phyloP scores from a whole-genome alignment of 257 asterid genomes.

The Gentiana straminea region DNA sequence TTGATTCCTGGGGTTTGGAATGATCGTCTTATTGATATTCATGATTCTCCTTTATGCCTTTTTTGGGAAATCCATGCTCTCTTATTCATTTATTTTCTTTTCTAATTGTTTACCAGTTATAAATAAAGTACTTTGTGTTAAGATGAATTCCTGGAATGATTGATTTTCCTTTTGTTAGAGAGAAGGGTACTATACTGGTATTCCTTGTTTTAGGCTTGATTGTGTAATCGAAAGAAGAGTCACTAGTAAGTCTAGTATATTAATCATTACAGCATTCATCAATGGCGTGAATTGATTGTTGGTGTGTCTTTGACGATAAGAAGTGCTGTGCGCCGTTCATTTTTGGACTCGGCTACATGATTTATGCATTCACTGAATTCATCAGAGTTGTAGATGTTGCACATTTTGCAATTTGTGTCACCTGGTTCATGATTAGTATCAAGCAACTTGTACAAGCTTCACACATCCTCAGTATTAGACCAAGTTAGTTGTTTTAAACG shows the following conservation, averaged over 20 bases:
- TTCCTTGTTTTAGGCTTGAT: not conserved
- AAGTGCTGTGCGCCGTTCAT: not conserved
- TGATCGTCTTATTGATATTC: not conserved
- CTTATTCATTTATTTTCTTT: not conserved
- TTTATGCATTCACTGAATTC: not conserved
- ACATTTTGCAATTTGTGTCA: too few relatives aligned
- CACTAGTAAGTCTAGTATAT: not conserved
- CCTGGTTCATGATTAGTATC: too few relatives aligned
- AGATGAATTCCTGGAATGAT: not conserved
- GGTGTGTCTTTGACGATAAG: not conserved
- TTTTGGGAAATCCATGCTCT: not conserved
- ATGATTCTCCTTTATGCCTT: not conserved
- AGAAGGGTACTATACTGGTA: not conserved
- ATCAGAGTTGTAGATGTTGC: too few relatives aligned
- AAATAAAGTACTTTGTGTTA: not conserved
- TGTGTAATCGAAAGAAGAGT: not conserved
- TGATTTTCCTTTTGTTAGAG: not conserved
- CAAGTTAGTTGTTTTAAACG: not conserved
- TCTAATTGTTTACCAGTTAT: not conserved
- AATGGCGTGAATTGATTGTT: not conserved
- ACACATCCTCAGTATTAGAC: not conserved
- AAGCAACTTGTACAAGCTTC: too few relatives aligned
- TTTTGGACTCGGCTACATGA: not conserved
- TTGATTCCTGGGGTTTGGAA: not conserved
- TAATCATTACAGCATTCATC: not conserved